Base-by-base conservation (phyloP, 352 stramenopile species). In the Phytophthora hybrid region DNA sequence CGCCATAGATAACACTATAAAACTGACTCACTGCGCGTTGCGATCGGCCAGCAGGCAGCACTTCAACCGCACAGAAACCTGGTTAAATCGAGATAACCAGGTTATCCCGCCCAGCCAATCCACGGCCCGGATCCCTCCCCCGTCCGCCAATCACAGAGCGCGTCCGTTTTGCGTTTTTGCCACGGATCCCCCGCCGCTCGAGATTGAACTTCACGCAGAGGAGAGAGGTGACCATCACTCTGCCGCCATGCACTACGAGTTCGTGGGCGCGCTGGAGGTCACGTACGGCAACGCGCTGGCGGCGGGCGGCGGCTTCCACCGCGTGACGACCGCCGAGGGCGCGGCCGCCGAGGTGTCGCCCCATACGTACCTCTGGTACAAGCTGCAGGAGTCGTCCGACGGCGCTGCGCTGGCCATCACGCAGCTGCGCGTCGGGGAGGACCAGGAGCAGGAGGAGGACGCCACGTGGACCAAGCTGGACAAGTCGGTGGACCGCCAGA, bases 271-370 rank as follows among this genome's bases (percentile, higher is more conserved):
- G 52, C 71, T 97, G 5, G 90, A 97, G 71, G 86, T 97, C 60
- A 97, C 90, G 58, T 97, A 97, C 69, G 90, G 89, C 68, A 90
- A 96, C 64, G 90, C 90, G 64, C 85, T 97, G 19, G 90, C 88
- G 16, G 88, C 74, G 39, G 89, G 89, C 32, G 88, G 88, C 53
- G 80, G 86, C 59, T 97, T 93, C 77, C 90, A 93, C 68, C 90
- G 90, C 66, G 90, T 96, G 23, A 97, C 90, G 57, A 94, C 80
- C 6, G 78, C 79, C 47, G 84, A 92, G 41, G 89, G 90, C 44
- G 83, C 61, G 14, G 90, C 90, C 18, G 90, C 90, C 21, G 90
- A 97, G 78, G 74, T 97, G 65, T 76, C 90, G 67, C 89, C 89
- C 13, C 75, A 82, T 58, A 97, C 90, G 66, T 97, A 86, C 74